These are phyloP conservation scores for Symbiodinium natans DNA, from an alignment of 73 alveolate species.

Conservation along the genomic window DNA sequence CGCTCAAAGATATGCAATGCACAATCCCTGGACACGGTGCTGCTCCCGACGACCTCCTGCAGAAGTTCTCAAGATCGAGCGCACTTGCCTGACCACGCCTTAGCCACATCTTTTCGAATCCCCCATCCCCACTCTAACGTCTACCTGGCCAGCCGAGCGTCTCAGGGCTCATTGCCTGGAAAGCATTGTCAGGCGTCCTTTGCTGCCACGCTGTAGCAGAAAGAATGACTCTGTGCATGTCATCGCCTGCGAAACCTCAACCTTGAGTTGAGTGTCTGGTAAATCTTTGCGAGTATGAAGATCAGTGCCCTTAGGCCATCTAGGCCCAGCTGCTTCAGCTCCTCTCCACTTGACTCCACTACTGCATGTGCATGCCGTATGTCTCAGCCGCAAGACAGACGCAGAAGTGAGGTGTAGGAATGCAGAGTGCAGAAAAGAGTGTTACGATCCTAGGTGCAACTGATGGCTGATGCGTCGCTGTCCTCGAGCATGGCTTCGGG, in stretches of 20 bases:
- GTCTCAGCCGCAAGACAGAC: too few relatives aligned
- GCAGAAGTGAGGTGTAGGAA: too few relatives aligned
- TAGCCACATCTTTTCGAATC: not conserved
- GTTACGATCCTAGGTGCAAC: too few relatives aligned
- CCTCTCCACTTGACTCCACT: not conserved
- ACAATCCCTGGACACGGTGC: not conserved
- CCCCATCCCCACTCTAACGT: too few relatives aligned
- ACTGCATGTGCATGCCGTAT: not conserved
- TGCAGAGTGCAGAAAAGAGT: too few relatives aligned
- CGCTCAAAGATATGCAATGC: not conserved
- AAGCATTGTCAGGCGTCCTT: slow-evolving; percentile 83
- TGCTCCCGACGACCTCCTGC: slow-evolving; percentile 38
- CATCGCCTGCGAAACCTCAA: too few relatives aligned
- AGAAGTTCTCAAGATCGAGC: slow-evolving; percentile 48
- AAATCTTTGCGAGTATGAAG: slow-evolving; percentile 77
- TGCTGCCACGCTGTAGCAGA: not conserved
- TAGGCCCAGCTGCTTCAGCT: slow-evolving; percentile 63
- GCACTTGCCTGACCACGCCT: slow-evolving; percentile 63
- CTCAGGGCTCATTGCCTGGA: slow-evolving; percentile 65
- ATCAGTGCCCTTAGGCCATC: slow-evolving; percentile 66
- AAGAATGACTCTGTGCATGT: too few relatives aligned
- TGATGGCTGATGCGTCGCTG: too few relatives aligned
- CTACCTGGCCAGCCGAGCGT: not conserved
- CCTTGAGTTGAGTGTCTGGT: slow-evolving; percentile 9
- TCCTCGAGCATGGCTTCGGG: not conserved